Evolutionary conservation across 768 basidiomycete genomes (phyloP), one percentile per base, ranked within the genome.

Genomic region (Russula compacta): DNA sequence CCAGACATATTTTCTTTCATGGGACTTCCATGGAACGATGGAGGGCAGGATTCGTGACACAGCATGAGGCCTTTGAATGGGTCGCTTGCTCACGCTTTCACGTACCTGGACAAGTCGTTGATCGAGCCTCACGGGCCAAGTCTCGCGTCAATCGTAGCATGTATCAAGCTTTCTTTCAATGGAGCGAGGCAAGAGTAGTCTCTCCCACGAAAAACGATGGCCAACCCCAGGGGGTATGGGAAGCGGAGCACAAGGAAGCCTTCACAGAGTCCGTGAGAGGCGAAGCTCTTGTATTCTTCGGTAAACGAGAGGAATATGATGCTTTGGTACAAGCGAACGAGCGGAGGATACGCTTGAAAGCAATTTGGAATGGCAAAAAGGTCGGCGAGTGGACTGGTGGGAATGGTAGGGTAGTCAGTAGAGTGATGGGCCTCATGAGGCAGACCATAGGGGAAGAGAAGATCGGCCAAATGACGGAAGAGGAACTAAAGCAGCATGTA

Each of bases 101-200:
- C 66, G 71, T 79, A 57, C 74, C 79, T 2, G 67, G 64, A 14
- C 66, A 70, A 15, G 75, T 84, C 36, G 53, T 65, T 43, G 50
- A 60, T 48, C 49, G 33, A 39, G 17, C 64, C 54, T 59, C 66
- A 15, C 58, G 68, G 56, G 57, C 70, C 66, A 83, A 81, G 64
- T 76, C 76, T 53, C 77, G 74, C 60, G 67, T 68, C 35, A 76
- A 75, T 17, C 77, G 87, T 17, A 72, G 65, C 43, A 85, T 87
- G 84, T 86, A 84, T 66, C 69, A 72, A 10, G 77, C 80, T 52
- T 89, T 87, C 58, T 72, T 83, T 5, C 65, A 72, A 8, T 87
- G 61, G 59, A 47, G 46, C 33, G 29, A 47, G 9, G 47, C 55
- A 15, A 60, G 36, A 35, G 11, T 24, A 35, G 38, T 14, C 29